Evolutionary conservation across 2,329 filamentous ascomycete genomes (phyloP).

Genomic region (Neurospora sp.): DNA sequence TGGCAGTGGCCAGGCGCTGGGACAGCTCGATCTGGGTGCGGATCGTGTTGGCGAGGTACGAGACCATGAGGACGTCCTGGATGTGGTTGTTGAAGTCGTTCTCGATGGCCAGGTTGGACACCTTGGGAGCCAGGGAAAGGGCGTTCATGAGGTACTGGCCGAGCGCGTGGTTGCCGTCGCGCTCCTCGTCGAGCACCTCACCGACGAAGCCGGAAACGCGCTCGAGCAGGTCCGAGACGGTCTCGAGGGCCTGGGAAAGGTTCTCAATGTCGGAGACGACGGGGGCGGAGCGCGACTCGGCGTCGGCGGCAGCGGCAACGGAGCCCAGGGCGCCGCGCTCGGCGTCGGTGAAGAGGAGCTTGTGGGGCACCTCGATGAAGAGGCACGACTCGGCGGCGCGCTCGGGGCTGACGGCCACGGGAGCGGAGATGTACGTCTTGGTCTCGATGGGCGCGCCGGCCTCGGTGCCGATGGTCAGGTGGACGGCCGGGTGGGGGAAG

Average conservation of each 20-base stretch:
- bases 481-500: slow-evolving; percentile 92
- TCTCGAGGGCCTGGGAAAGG: slow-evolving; percentile 74
- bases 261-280: slow-evolving; percentile 84
- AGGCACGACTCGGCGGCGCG: slow-evolving; percentile 91
- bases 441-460: slow-evolving; percentile 83
- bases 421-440: slow-evolving; percentile 88
- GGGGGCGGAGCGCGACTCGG: slow-evolving; percentile 61
- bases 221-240: slow-evolving; percentile 82
- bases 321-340: slow-evolving; percentile 63
- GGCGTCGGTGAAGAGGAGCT: slow-evolving; percentile 68
- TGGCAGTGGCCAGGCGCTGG: slow-evolving; percentile 80
- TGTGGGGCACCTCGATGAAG: slow-evolving; percentile 95
- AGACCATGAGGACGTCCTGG: slow-evolving; percentile 96
- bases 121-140: slow-evolving; percentile 87
- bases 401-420: slow-evolving; percentile 90
- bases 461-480: slow-evolving; percentile 87
- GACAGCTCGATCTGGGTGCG: slow-evolving; percentile 98
- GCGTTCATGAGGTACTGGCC: slow-evolving; percentile 95
- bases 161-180: slow-evolving; percentile 77
- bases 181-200: slow-evolving; percentile 88
- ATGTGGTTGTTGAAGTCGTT: slow-evolving; percentile 99
- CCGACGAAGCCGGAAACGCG: slow-evolving; percentile 86
- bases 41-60: slow-evolving; percentile 96
- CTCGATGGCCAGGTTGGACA: slow-evolving; percentile 83
- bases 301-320: slow-evolving; percentile 71